Evolutionary conservation across 225 moss, liverwort and hornwort species (phyloP).

Genomic region (Thuidium tamariscinum): DNA sequence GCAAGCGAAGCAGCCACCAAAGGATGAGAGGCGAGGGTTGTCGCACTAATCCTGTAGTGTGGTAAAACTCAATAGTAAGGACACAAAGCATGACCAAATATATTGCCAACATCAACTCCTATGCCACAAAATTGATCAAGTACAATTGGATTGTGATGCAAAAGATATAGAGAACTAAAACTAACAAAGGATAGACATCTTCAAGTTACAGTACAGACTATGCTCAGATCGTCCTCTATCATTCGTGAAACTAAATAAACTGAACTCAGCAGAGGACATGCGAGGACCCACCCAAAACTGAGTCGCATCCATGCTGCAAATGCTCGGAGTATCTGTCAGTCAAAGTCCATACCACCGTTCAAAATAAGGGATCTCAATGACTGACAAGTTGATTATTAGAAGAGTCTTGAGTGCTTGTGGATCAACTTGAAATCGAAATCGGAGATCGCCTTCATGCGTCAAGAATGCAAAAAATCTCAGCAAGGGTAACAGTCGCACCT

Average conservation of each 20-base stretch:
- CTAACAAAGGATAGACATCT: not conserved
- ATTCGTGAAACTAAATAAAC: not conserved
- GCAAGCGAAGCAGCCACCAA: constrained; percentile 75
- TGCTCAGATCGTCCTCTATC: not conserved
- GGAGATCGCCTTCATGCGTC: not conserved
- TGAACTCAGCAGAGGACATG: not conserved
- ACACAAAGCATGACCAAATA: not conserved
- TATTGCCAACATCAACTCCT: not conserved
- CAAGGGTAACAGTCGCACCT: constrained; percentile 37
- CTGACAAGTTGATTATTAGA: not conserved
- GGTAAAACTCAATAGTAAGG: not conserved
- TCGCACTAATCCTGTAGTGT: constrained; percentile 46
- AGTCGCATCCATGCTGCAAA: constrained; percentile 97
- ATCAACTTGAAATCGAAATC: not conserved
- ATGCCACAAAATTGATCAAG: not conserved
- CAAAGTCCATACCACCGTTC: not conserved
- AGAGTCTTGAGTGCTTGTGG: not conserved
- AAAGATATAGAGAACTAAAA: not conserved
- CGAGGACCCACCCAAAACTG: constrained; percentile 65
- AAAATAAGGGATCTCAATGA: not conserved
- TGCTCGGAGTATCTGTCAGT: constrained; percentile 61
- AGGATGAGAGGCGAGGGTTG: constrained; percentile 84
- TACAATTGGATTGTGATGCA: not conserved
- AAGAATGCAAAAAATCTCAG: not conserved
- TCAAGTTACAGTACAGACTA: not conserved